These are phyloP conservation scores for Vitis rotundifolia DNA, from an alignment of 164 flowering plant species.

Conservation along the genomic window DNA sequence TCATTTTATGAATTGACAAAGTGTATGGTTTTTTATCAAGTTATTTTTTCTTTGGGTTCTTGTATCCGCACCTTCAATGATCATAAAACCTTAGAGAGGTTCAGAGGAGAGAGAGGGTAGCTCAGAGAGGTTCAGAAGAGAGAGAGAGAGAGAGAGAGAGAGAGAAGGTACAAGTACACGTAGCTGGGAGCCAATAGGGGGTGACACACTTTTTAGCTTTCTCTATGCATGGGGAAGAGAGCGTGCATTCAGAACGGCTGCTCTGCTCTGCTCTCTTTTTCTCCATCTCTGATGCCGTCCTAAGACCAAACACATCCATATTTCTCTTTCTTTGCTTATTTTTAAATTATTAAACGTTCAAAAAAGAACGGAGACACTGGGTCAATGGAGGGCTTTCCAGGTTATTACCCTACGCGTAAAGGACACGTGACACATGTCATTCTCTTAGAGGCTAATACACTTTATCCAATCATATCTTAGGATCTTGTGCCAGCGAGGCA, in stretches of 20 bases:
- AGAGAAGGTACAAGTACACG: slow-evolving; percentile 4
- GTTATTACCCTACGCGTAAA: slow-evolving; percentile 10
- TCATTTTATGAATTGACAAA: too few relatives aligned
- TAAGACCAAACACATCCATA: too few relatives aligned
- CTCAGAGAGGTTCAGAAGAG: background rate
- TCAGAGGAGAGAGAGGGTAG: slow-evolving; percentile 7
- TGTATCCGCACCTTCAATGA: too few relatives aligned
- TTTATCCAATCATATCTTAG: slow-evolving; percentile 37
- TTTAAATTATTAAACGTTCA: background rate
- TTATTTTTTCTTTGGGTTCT: too few relatives aligned
- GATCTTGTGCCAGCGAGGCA: slow-evolving; percentile 37
- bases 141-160: slow-evolving; percentile 3
- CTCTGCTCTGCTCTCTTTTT: too few relatives aligned
- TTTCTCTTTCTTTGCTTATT: background rate
- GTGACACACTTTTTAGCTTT: too few relatives aligned
- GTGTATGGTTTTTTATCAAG: too few relatives aligned
- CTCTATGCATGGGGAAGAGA: too few relatives aligned
- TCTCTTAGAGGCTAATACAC: background rate
- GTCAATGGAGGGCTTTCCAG: background rate
- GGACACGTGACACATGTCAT: slow-evolving; percentile 12
- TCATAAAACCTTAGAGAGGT: background rate
- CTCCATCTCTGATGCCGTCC: too few relatives aligned
- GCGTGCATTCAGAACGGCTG: too few relatives aligned
- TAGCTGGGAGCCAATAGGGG: slow-evolving; percentile 29
- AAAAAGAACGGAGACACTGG: background rate